phyloP scores from a whole-genome alignment of 169 alveolate species.

The Plasmodium gaboni region DNA sequence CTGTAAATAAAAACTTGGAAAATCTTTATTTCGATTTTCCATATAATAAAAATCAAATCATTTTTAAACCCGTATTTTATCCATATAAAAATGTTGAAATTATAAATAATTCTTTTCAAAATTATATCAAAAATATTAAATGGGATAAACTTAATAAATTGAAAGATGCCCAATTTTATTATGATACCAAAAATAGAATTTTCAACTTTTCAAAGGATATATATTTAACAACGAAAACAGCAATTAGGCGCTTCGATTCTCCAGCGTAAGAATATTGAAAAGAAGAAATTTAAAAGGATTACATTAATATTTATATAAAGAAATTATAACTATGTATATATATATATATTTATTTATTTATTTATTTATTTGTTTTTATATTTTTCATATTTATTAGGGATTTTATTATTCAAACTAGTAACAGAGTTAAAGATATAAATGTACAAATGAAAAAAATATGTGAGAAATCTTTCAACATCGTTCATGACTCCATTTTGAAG shows the following conservation, averaged over 20 bases:
- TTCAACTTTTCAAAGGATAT: conserved; percentile 66
- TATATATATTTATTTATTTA: too few species aligned
- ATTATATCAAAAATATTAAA: conserved; percentile 37
- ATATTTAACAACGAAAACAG: conserved; percentile 65
- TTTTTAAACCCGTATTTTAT: conserved; percentile 59
- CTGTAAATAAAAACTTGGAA: conserved; percentile 74
- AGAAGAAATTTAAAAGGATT: too few species aligned
- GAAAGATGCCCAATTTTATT: conserved; percentile 53
- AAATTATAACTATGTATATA: background rate
- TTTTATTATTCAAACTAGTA: conserved; percentile 57
- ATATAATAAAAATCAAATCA: conserved; percentile 43
- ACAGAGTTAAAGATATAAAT: conserved; percentile 67
- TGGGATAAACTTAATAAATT: conserved; percentile 58
- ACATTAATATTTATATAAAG: too few species aligned
- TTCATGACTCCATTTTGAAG: conserved; percentile 50
- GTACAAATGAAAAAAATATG: conserved; percentile 70
- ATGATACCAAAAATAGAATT: conserved; percentile 39
- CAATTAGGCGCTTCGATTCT: conserved; percentile 69
- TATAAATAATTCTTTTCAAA: conserved; percentile 33
- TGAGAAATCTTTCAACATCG: conserved; percentile 46
- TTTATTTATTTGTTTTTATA: background rate
- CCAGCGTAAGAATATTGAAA: conserved; percentile 36
- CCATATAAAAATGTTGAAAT: conserved; percentile 62
- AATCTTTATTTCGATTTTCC: conserved; percentile 73
- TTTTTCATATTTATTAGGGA: conserved; percentile 37